Percentiles rank a stretch among this genome's conserved stretches.
phyloP scores from a whole-genome alignment of 306 rosid genomes.

The Biancaea sappan region DNA sequence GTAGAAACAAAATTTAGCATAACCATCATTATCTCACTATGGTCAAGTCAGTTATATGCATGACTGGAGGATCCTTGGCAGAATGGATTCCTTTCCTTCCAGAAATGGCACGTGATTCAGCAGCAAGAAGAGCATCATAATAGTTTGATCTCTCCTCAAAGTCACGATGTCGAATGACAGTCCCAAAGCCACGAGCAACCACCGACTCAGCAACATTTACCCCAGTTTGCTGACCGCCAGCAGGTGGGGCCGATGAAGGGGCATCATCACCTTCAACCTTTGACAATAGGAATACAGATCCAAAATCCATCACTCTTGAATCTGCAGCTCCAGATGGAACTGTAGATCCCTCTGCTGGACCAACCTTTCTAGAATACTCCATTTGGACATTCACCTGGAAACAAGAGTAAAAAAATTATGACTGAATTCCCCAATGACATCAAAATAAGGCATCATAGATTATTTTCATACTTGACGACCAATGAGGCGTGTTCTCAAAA shows the following conservation, averaged over 20 bases:
- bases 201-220: constrained; percentile 74
- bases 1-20: constrained; percentile 13
- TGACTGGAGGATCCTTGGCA: constrained; percentile 93
- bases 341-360: constrained; percentile 58
- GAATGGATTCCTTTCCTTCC: constrained; percentile 91
- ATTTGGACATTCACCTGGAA: constrained; percentile 88
- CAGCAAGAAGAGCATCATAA: constrained; percentile 96
- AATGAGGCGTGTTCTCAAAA: constrained; percentile 87
- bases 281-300: constrained; percentile 74
- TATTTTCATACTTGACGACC: constrained; percentile 76
- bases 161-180: constrained; percentile 94
- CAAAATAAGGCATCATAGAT: constrained; percentile 22
- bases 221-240: constrained; percentile 66
- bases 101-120: constrained; percentile 81
- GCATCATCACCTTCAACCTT: constrained; percentile 78
- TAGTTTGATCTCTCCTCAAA: constrained; percentile 94
- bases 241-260: constrained; percentile 49
- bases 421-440: constrained; percentile 18
- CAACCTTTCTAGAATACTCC: constrained; percentile 92
- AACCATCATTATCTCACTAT: constrained; percentile 50
- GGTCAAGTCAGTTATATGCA: constrained; percentile 91
- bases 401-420: constrained; percentile 23
- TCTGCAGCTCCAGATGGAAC: constrained; percentile 62
- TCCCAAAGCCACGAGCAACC: constrained; percentile 87
- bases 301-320: constrained; percentile 95